Base-by-base conservation (phyloP, 108 stramenopile genomes). In the Bacterosira constricta region DNA sequence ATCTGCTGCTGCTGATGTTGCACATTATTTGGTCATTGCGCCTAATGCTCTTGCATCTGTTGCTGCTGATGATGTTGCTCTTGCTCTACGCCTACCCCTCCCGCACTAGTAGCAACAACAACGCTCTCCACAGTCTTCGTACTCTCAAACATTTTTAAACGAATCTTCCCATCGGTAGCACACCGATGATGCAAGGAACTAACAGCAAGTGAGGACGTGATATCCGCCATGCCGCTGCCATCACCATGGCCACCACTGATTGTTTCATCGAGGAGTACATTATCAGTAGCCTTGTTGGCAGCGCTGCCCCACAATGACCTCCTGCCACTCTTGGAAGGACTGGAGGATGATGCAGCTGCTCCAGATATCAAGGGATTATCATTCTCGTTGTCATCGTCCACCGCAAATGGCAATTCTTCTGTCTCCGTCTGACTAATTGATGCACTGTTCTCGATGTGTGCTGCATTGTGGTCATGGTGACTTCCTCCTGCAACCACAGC, bases 341-440 rank as follows among this genome's bases (percentile, higher is more conserved):
- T 67, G 20, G 62, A 55, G 0, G 53, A 54, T 54, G 31, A 23
- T 34, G 53, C 35, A 13, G 4, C 42, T 27, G 62, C 41, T 15
- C 18, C 37, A 5, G 66, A 23, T 5, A 69, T 53, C 46, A 49
- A 54, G 26, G 62, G 76, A 12, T 41, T 38, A 25, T 66, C 68
- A 8, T 66, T 64, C 47, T 75, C 75, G 35, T 80, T 74, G n/a
- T 66, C 70, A 57, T 75, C 75, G 35, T 80, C 79, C 20, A 62
- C 74, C 7, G 79, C 79, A 71, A 80, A 80, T 30, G 79, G 79
- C 69, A 80, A 63, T 23, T 80, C 73, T 12, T 80, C 74, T 13
- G 49, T 56, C 46, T 79, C 72, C 27, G 27, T 39, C 39, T 51
- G 37, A n/a, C 23, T 31, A n/a, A 36, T 18, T 18, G 17, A 52